These are phyloP conservation scores for Leccinum fallax DNA, from an alignment of 1,284 basidiomycete genomes.

Conservation along the genomic window DNA sequence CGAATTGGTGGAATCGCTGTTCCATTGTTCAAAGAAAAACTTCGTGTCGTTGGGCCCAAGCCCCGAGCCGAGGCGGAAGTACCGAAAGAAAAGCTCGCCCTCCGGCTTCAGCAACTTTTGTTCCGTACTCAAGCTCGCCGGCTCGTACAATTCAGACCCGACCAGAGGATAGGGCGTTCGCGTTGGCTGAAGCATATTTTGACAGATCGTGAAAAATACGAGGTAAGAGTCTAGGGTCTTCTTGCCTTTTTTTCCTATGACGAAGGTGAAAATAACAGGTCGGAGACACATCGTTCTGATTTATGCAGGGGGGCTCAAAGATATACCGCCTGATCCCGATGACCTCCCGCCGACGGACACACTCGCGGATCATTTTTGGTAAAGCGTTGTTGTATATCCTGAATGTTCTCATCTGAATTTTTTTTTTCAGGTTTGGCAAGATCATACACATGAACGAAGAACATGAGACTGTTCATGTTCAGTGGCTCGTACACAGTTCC, in stretches of 20 bases:
- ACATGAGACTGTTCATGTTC: conserved; percentile 53
- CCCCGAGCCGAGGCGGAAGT: conserved; percentile 29
- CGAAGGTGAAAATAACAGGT: conserved; percentile 40
- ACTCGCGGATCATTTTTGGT: conserved; percentile 66
- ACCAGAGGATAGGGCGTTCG: conserved; percentile 32
- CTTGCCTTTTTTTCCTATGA: conserved; percentile 26
- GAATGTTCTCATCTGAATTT: neutral
- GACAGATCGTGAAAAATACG: conserved; percentile 33
- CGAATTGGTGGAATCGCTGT: conserved; percentile 52
- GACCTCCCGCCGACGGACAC: conserved; percentile 41
- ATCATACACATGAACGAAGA: conserved; percentile 55
- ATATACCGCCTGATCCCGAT: conserved; percentile 31
- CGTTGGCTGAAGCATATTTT: conserved; percentile 33
- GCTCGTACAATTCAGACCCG: conserved; percentile 20
- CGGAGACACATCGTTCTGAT: conserved; percentile 56
- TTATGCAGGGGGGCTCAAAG: conserved; percentile 37
- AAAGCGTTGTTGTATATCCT: neutral
- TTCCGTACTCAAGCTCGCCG: conserved; percentile 19
- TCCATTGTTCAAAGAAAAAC: conserved; percentile 51
- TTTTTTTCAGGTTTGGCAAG: conserved; percentile 58
- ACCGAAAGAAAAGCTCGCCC: conserved; percentile 13
- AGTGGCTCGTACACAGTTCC: conserved; percentile 70
- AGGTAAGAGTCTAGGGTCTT: conserved; percentile 16
- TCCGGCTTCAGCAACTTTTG: conserved; percentile 27
- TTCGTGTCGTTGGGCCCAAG: conserved; percentile 53